Evolutionary conservation across 257 asterid species (phyloP).

Genomic region (Nemophila menziesii): DNA sequence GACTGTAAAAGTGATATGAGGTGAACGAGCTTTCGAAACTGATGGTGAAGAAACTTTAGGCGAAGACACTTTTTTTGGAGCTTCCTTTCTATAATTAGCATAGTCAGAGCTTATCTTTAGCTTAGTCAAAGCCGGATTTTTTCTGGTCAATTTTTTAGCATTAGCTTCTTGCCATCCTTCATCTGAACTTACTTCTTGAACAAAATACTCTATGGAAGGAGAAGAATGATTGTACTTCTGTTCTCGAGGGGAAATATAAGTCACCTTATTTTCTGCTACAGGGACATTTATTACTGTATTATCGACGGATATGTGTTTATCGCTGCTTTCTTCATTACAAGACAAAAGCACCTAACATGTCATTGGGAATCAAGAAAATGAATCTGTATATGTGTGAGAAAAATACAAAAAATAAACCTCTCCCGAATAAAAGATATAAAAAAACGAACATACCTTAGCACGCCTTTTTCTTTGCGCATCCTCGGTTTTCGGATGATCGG

Average conservation of each 20-base stretch:
- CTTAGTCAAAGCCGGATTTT: constrained; percentile 61
- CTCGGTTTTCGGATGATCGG: constrained; percentile 58
- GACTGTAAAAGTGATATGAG: constrained; percentile 48
- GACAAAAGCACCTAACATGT: constrained; percentile 43
- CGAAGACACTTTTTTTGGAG: too few species aligned
- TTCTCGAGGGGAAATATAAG: constrained; percentile 22
- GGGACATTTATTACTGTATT: constrained; percentile 17
- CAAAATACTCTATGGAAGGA: constrained; percentile 24
- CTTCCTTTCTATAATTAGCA: constrained; percentile 45
- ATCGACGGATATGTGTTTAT: constrained; percentile 18
- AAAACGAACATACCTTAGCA: constrained; percentile 46
- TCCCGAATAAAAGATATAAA: neutral
- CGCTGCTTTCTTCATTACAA: constrained; percentile 42
- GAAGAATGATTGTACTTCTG: constrained; percentile 15
- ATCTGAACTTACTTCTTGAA: constrained; percentile 47
- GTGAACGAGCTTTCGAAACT: constrained; percentile 32
- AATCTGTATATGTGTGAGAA: neutral
- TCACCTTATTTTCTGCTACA: constrained; percentile 26
- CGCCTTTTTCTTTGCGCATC: constrained; percentile 76
- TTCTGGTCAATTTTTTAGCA: constrained; percentile 53
- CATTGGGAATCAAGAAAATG: constrained; percentile 8
- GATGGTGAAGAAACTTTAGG: constrained; percentile 33
- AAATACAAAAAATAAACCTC: neutral
- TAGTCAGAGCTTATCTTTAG: constrained; percentile 40
- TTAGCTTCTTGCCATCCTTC: constrained; percentile 98